Evolutionary conservation across 495 filamentous ascomycete species (phyloP), one percentile per base, ranked within the genome.

Genomic region (Geopyxis carbonaria): DNA sequence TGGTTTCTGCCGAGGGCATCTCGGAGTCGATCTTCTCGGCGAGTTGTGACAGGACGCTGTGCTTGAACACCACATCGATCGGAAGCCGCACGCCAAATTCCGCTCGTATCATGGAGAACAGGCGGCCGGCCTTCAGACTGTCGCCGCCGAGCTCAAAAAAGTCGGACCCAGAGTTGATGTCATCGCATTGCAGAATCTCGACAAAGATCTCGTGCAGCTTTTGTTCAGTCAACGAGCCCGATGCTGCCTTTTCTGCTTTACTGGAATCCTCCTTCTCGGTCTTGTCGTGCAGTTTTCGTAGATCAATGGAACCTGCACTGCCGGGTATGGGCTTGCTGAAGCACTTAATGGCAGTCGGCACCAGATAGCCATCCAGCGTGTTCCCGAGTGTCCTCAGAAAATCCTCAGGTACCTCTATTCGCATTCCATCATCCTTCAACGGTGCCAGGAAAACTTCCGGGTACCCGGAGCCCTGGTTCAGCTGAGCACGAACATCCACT

Each of bases 141-240:
- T 64, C 59, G 25, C 63, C 63, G 2, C 63, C 63, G 16, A 63
- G 53, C 5, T 57, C 51, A 46, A 66, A 65, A 34, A 66, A 66
- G 39, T 62, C 55, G 1, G 57, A 56, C 3, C 46, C 20, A 1
- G 32, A 25, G 10, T 42, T 42, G 19, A 63, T 47, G 13, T 60
- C 56, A 3, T 47, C 34, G 7, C 44, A 44, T 30, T 39, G 27
- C 31, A 61, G 40, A 40, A 57, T 47, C 4, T 43, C 31, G 5
- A 50, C 56, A 25, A 66, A 61, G 1, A 55, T 44, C 18, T 47
- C 41, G 7, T 51, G 56, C n/a, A 64, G 42, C 5, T 46, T 44
- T n/a, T 23, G 21, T 28, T 57, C 50, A 2, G 52, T 56, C 4
- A 48, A 45, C 9, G 52, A 40, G 18, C 2, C 13, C 4, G 42